phyloP scores from a whole-genome alignment of 495 filamentous ascomycete species.

The Hypoxylon trugodes region DNA sequence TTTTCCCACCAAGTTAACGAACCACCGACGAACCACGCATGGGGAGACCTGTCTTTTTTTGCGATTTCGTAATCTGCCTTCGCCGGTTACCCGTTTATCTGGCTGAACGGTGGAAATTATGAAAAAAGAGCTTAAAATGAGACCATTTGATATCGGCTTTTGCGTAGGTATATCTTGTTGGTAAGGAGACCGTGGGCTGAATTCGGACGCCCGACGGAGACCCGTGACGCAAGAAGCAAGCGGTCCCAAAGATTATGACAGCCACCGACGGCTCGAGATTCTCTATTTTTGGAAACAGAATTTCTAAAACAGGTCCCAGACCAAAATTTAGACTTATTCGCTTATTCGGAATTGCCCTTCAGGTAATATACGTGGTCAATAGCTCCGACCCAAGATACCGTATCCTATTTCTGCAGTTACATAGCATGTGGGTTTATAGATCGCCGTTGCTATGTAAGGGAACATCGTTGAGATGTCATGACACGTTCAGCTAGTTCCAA shows the following conservation, averaged over 20 bases:
- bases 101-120: conserved; percentile 2
- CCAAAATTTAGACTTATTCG: conserved; percentile 8
- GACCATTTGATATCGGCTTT: conserved; percentile 3
- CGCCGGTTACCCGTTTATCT: conserved; percentile 29
- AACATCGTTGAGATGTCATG: conserved; percentile 17
- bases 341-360: conserved; percentile 14
- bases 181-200: not conserved
- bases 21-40: conserved; percentile 35
- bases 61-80: not conserved
- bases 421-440: conserved; percentile 21
- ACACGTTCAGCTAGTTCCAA: conserved; percentile 17
- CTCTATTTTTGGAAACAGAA: conserved; percentile 35
- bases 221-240: not conserved
- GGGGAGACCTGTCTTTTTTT: conserved; percentile 24
- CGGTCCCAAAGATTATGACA: conserved; percentile 1
- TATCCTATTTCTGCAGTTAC: conserved; percentile 17
- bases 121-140: conserved; percentile 7
- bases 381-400: conserved; percentile 12
- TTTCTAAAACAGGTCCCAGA: conserved; percentile 26
- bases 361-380: conserved; percentile 24
- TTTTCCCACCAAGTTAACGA: conserved; percentile 31
- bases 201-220: not conserved
- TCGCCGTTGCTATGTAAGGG: conserved; percentile 4
- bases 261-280: conserved; percentile 30
- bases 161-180: not conserved